Evolutionary conservation across 768 basidiomycete species (phyloP), one percentile per base, ranked within the genome.

Genomic region (Multifurca ochricompacta): DNA sequence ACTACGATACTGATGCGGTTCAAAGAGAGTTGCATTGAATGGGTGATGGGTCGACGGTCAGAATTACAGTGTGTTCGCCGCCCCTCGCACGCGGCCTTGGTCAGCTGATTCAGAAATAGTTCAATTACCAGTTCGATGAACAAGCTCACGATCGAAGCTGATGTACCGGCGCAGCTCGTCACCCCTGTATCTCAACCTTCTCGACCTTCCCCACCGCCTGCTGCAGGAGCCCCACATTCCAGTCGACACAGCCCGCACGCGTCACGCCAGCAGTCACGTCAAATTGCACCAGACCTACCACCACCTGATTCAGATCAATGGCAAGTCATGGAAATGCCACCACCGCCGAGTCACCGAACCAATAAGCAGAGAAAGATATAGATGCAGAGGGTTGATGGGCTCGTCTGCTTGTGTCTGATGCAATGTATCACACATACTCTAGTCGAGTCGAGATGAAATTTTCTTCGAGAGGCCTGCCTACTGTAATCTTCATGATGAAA

Each of bases 1-100:
- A 77, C 80, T 3, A 78, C 74, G 10, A 80, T 94, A 41, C 67
- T 95, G 1, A 70, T 75, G 6, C 78, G 83, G 56, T 89, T 91
- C 72, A 86, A 82, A 65, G 85, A 85, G 49, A 75, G 75, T 2
- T 92, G 89, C 66, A 79, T 78, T 61, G 74, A 75, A 4, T 96
- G 91, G 87, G 82, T 81, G 44, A 76, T 78, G 40, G 71, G 75
- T 16, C 75, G 94, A 37, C 78, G 82, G 56, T 77, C 82, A 45
- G 90, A 94, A 66, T 74, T 88, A 25, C 82, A 82, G 88, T 91
- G 63, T 51, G 9, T 7, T 11, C 4, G n/a, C n/a, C n/a, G n/a
- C n/a, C n/a, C n/a, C n/a, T n/a, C n/a, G n/a, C n/a, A n/a, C n/a
- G n/a, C n/a, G n/a, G n/a, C n/a, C 3, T 35, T 34, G 9, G 46